These are phyloP conservation scores for Diaporthe destruens DNA, from an alignment of 2,329 filamentous ascomycete genomes.

Conservation along the genomic window DNA sequence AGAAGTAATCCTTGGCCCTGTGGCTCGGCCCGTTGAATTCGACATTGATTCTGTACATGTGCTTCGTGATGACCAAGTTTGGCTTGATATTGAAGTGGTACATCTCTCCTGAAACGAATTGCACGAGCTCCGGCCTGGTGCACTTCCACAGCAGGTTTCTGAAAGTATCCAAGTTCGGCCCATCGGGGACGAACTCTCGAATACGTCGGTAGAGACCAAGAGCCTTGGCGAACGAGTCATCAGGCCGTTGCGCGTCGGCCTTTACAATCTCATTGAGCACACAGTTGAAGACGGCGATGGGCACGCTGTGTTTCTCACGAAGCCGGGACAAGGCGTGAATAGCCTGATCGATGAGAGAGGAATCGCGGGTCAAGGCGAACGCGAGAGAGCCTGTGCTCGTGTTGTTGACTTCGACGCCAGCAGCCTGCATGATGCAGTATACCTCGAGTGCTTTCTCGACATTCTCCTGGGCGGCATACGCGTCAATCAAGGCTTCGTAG, in stretches of 20 bases:
- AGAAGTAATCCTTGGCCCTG: conserved; percentile 40
- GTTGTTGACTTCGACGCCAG: conserved; percentile 68
- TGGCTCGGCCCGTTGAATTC: conserved; percentile 35
- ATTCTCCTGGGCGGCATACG: conserved; percentile 73
- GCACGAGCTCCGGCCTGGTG: conserved; percentile 38
- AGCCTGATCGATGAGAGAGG: conserved; percentile 61
- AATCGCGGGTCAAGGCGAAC: conserved; percentile 62
- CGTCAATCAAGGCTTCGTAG: conserved; percentile 83
- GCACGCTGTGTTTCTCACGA: conserved; percentile 50
- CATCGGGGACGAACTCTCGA: conserved; percentile 35
- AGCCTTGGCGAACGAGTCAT: conserved; percentile 37
- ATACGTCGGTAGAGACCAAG: conserved; percentile 40
- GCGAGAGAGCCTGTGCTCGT: conserved; percentile 75
- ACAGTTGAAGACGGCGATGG: conserved; percentile 56
- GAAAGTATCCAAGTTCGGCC: conserved; percentile 38
- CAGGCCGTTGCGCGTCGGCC: conserved; percentile 3
- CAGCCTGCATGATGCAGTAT: conserved; percentile 79
- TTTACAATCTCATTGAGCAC: conserved; percentile 53
- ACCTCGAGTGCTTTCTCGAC: conserved; percentile 75
- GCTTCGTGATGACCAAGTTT: conserved; percentile 31
- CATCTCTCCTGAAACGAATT: conserved; percentile 42
- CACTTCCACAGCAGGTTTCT: conserved; percentile 39
- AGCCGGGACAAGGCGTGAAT: conserved; percentile 70
- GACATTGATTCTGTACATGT: conserved; percentile 41
- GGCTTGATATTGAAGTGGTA: conserved; percentile 37